Conservation (phyloP, 805 yeast genomes). For the Wickerhamiella brachini region DNA sequence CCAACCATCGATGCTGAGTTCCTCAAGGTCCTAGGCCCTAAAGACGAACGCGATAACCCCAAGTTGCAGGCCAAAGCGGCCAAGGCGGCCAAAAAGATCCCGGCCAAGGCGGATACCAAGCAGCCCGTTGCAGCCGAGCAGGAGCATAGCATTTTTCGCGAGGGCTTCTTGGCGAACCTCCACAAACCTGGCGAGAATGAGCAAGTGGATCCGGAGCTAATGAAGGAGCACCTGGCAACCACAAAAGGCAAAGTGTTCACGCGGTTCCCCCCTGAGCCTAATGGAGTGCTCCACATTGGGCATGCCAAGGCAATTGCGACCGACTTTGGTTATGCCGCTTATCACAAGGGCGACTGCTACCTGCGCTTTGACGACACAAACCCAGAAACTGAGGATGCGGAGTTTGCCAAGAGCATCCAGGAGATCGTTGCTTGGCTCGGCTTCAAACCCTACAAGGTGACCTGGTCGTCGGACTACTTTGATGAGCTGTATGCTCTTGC, state of each 20-base stretch:
- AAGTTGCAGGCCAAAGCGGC: constrained; percentile 21
- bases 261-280: constrained; percentile 98
- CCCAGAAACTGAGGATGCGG: constrained; percentile 97
- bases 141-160: constrained; percentile 54
- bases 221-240: constrained; percentile 62
- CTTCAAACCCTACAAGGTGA: constrained; percentile 81
- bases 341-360: constrained; percentile 74
- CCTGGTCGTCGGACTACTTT: constrained; percentile 93
- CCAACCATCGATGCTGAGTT: constrained; percentile 72
- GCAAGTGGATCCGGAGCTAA: constrained; percentile 74
- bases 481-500: constrained; percentile 81
- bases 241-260: constrained; percentile 79
- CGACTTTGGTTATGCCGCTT: constrained; percentile 92
- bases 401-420: constrained; percentile 69
- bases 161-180: constrained; percentile 89
- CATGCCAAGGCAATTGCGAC: constrained; percentile 97
- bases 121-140: constrained; percentile 8
- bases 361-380: constrained; percentile 94
- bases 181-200: constrained; percentile 94
- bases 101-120: constrained; percentile 18
- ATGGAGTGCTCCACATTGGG: constrained; percentile 94
- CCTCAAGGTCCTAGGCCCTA: constrained; percentile 72
- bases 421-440: constrained; percentile 91
- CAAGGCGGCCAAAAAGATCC: constrained; percentile 23
- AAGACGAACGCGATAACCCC: constrained; percentile 78